Evolutionary conservation across 2,329 filamentous ascomycete species (phyloP), one percentile per base, ranked within the genome.

Genomic region (Orbilia quercus): DNA sequence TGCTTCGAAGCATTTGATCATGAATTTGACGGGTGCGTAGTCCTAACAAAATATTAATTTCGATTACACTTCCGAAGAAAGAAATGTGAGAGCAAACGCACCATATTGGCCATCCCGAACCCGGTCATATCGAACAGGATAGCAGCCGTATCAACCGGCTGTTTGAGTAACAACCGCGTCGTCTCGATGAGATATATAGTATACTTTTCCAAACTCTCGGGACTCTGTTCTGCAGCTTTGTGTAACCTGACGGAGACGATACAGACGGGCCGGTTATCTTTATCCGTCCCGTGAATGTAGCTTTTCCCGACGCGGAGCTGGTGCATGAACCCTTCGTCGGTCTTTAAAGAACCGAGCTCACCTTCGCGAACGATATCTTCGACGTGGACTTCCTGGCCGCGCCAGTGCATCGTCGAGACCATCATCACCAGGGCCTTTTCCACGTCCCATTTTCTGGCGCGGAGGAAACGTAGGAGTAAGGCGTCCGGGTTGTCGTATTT

Each of bases 1-100:
- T 72, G 95, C 95, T 82, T 99, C 95, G 79, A 99, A 99, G 81
- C 93, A 96, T 81, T 96, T 96, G 81, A 99, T 97, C 90, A 99
- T 97, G 82, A 98, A 99, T 79, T 96, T 99, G 66, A 99, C 91
- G 0, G 95, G 94, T 0, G 91, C 87, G 80, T 98, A 98, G 81
- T 99, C 95, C 88, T 90, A 65, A 38, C 3, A 5, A 16, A 1
- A 14, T n/a, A 16, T 12, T 7, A 44, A 16, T 12, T 12, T n/a
- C n/a, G n/a, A n/a, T n/a, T n/a, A n/a, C n/a, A n/a, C n/a, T n/a
- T n/a, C n/a, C n/a, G n/a, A n/a, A n/a, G n/a, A n/a, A n/a, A n/a
- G n/a, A n/a, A n/a, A n/a, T n/a, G n/a, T n/a, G n/a, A n/a, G n/a
- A n/a, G n/a, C n/a, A n/a, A n/a, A n/a, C 12, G 16, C 82, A 89